These are phyloP conservation scores for Gypsophila paniculata DNA, from an alignment of 179 eudicot genomes.

Conservation along the genomic window DNA sequence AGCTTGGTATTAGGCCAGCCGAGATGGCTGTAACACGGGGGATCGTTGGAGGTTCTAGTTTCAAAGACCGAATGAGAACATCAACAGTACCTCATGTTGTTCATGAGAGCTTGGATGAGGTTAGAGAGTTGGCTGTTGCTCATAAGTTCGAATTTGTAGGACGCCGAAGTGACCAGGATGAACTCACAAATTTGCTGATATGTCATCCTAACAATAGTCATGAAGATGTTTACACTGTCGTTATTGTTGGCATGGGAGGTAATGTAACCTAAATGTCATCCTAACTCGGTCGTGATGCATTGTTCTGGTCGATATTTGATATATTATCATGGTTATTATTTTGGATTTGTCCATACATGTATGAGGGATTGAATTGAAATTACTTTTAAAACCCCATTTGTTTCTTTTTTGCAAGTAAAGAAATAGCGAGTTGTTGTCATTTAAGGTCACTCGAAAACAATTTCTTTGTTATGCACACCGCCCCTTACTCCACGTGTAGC, in stretches of 20 bases:
- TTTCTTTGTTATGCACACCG: too few species aligned
- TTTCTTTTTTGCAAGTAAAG: too few species aligned
- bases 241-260: constrained; percentile 33
- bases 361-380: too few species aligned
- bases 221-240: constrained; percentile 14
- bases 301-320: too few species aligned
- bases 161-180: constrained; percentile 20
- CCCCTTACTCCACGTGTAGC: too few species aligned
- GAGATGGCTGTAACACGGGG: constrained; percentile 1
- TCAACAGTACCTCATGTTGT: neutral
- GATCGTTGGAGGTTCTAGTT: neutral
- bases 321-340: too few species aligned
- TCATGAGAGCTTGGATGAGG: constrained; percentile 20
- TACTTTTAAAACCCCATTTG: too few species aligned
- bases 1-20: constrained; percentile 22
- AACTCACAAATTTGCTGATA: constrained; percentile 5
- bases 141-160: constrained; percentile 24
- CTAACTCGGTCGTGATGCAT: too few species aligned
- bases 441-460: too few species aligned
- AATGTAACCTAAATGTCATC: neutral
- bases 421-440: too few species aligned
- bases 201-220: constrained; percentile 1
- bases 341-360: too few species aligned
- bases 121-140: constrained; percentile 23
- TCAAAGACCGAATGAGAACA: neutral